Conservation (phyloP, 2,329 filamentous ascomycete genomes). For the Sarocladium brachiariae region DNA sequence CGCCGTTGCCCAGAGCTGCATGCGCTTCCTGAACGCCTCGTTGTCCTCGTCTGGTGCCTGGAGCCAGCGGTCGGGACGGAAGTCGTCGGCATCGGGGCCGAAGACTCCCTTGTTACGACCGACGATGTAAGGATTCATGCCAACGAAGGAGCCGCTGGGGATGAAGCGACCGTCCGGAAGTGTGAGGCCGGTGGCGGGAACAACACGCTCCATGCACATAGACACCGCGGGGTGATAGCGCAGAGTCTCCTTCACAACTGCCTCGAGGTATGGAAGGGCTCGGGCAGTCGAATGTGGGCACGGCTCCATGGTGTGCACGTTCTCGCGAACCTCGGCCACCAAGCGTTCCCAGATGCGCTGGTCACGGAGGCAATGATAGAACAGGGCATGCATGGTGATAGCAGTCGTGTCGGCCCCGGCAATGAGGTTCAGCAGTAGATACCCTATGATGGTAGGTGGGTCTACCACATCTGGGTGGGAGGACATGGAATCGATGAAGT, state of each 20-base stretch:
- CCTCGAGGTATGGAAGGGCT: conserved; percentile 26
- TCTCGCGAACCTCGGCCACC: conserved; percentile 1
- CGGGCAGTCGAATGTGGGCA: conserved; percentile 6
- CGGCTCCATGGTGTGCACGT: conserved; percentile 3
- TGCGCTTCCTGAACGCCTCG: conserved; percentile 24
- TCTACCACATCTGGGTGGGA: conserved; percentile 28
- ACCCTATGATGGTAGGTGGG: conserved; percentile 28
- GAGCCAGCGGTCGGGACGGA: conserved; percentile 42
- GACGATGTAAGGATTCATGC: conserved; percentile 30
- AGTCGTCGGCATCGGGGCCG: conserved; percentile 35
- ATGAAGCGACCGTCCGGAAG: conserved; percentile 25
- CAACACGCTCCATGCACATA: conserved; percentile 38
- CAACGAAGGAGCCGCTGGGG: conserved; percentile 22
- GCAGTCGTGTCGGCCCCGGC: conserved; percentile 19
- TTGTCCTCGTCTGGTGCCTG: conserved; percentile 13
- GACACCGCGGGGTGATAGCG: conserved; percentile 39
- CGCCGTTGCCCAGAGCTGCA: conserved; percentile 26
- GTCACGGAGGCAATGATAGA: conserved; percentile 18
- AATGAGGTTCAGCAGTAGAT: conserved; percentile 25
- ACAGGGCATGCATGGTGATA: conserved; percentile 16
- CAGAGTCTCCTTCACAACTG: conserved; percentile 41
- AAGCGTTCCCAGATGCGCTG: conserved; percentile 15
- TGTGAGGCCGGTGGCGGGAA: conserved; percentile 30
- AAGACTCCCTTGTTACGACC: conserved; percentile 30
- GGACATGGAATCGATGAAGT: conserved; percentile 27